These are phyloP conservation scores for Conidiobolus incongruus DNA, from an alignment of 371 early-diverging fungal species.

Conservation along the genomic window DNA sequence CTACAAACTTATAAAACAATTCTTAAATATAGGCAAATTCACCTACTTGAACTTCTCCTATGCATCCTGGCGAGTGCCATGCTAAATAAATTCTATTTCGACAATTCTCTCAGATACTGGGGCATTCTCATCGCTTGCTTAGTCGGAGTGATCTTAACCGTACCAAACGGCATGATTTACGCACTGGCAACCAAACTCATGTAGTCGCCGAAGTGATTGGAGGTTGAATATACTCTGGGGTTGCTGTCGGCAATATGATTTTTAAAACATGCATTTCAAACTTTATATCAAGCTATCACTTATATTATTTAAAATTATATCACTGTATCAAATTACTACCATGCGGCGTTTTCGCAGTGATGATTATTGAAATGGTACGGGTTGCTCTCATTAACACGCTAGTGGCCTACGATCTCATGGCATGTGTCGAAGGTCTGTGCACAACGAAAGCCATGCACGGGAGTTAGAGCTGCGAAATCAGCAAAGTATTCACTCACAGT, in stretches of 20 bases:
- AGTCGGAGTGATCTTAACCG: slow-evolving; percentile 32
- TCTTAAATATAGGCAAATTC: slow-evolving; percentile 47
- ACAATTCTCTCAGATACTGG: too few relatives aligned
- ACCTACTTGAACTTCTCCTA: slow-evolving; percentile 22
- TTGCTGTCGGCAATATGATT: slow-evolving; percentile 16
- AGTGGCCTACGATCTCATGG: slow-evolving; percentile 14
- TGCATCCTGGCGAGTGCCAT: slow-evolving; percentile 37
- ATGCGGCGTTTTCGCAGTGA: slow-evolving; percentile 20
- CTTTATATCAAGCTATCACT: slow-evolving; percentile 24
- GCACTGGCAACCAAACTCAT: slow-evolving; percentile 51
- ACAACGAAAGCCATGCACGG: slow-evolving; percentile 9
- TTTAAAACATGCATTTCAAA: slow-evolving; percentile 28
- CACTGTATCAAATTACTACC: slow-evolving; percentile 42
- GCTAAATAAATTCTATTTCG: too few relatives aligned
- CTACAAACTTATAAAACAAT: slow-evolving; percentile 18
- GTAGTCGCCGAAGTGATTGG: slow-evolving; percentile 41
- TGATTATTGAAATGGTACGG: slow-evolving; percentile 21
- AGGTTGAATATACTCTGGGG: slow-evolving; percentile 34
- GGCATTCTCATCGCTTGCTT: slow-evolving; percentile 39
- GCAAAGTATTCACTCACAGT: slow-evolving; percentile 15
- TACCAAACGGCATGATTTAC: slow-evolving; percentile 59
- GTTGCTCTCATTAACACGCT: slow-evolving; percentile 9
- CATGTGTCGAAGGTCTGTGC: slow-evolving; percentile 8
- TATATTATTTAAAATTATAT: slow-evolving; percentile 22
- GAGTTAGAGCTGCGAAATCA: slow-evolving; percentile 13